Evolutionary conservation across 2,329 filamentous ascomycete species (phyloP), one percentile per base, ranked within the genome.

Genomic region (Ophiostoma perfectum): DNA sequence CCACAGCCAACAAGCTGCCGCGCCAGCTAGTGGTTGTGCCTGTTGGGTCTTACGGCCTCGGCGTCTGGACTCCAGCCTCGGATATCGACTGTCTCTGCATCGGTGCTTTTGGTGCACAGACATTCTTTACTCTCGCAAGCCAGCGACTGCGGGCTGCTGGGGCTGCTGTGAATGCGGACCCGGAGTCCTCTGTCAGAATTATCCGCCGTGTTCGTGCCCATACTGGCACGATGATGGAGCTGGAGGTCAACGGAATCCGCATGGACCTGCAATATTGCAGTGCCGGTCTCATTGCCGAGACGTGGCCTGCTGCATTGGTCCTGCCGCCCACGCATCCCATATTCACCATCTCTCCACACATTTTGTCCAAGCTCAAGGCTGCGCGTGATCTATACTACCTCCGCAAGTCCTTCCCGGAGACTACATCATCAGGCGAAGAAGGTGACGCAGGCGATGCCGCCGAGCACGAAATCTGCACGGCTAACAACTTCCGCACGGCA

Each of bases 211-310:
- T 89, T 8, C 82, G 84, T 64, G 82, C 86, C 1, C 81, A 81
- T 65, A 83, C 84, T 0, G 87, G 87, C 8, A 86, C 82, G 0
- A 89, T 89, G 85, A 79, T 90, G 5, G 86, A 90, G 72, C 77
- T 90, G 4, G 82, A 84, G 58, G 78, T 89, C n/a, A 74, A 77
- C 4, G 83, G 81, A 9, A 78, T 90, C 72, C 86, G 81, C 70
- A 80, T 89, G 73, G 86, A 90, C 74, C 77, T 91, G 65, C 88
- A 90, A 70, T 91, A 91, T 74, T 90, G 87, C 71, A 81, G 86
- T 5, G 85, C 88, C 1, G 78, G 81, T 2, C 78, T 78, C 42
- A 78, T 90, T 60, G 80, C 85, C 2, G 81, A 87, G 74, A 81
- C 79, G 38, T 86, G 81, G 79, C 83, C 83, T 0, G 74, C 79